A percentile compares a stretch with the other conserved stretches of the same genome.
Evolutionary conservation across 345 rosid genomes (phyloP).

Genomic region (Arabis hirsuta): DNA sequence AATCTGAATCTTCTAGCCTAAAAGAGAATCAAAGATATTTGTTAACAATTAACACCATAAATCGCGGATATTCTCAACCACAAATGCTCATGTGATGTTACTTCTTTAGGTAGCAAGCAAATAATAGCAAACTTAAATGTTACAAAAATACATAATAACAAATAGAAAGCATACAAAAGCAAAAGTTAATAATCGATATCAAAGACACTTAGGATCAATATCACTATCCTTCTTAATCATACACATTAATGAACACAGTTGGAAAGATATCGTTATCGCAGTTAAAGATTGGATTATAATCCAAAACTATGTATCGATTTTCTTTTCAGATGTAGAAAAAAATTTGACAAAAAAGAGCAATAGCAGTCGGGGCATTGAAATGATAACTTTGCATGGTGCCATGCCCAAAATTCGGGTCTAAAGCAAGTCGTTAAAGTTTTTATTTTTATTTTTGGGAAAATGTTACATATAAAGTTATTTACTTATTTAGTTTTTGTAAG

Average conservation of each 20-base stretch:
- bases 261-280: not conserved
- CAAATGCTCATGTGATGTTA: not conserved
- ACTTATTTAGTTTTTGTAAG: not conserved
- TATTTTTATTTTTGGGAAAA: no score
- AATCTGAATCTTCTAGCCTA: no score
- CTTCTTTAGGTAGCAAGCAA: not conserved
- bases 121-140: no score
- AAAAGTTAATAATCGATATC: not conserved
- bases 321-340: no score
- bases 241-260: no score
- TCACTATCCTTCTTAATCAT: not conserved
- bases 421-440: not conserved
- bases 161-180: no score
- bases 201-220: not conserved
- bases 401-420: not conserved
- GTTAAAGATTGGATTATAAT: not conserved
- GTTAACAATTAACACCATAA: no score
- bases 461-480: conserved; percentile 3
- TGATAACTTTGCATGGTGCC: not conserved
- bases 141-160: no score
- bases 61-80: not conserved
- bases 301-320: not conserved
- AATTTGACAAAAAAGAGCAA: not conserved
- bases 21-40: no score
- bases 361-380: not conserved